Conservation (phyloP, 805 yeast genomes). For the Candida dendrica region DNA sequence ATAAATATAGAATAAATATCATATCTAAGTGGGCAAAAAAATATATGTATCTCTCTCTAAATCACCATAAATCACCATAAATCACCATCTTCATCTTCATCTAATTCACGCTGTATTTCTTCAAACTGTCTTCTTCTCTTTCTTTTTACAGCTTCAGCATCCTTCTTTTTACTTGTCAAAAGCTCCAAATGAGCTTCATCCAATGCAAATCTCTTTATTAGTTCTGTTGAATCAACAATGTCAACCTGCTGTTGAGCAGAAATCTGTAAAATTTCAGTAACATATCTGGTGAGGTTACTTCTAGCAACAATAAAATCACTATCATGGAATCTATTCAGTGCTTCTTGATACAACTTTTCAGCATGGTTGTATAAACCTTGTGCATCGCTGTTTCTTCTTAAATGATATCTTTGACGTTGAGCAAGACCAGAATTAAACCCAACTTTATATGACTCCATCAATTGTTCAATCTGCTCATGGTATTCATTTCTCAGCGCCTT, state of each 20-base stretch:
- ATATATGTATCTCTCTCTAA: background rate
- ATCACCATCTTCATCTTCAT: slow-evolving; percentile 24
- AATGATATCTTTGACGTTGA: background rate
- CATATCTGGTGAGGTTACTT: background rate
- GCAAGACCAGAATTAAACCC: background rate
- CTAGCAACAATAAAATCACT: background rate
- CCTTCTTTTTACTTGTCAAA: background rate
- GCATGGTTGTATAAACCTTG: background rate
- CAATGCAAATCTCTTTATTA: background rate
- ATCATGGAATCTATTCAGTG: background rate
- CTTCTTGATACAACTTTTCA: background rate
- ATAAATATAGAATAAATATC: too few species aligned
- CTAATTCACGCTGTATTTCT: slow-evolving; percentile 20
- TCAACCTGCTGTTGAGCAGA: background rate
- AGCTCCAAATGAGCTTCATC: background rate
- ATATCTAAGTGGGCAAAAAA: too few species aligned
- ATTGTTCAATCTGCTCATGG: background rate
- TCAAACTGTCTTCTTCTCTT: slow-evolving; percentile 8
- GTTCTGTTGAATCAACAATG: background rate
- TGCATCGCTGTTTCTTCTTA: background rate
- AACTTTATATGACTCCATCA: background rate
- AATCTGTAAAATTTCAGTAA: background rate
- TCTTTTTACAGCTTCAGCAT: background rate
- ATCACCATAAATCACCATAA: slow-evolving; percentile 24
- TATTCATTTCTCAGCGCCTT: background rate